Conservation (phyloP, 75 land plant species). For the Gnetum montanum region DNA sequence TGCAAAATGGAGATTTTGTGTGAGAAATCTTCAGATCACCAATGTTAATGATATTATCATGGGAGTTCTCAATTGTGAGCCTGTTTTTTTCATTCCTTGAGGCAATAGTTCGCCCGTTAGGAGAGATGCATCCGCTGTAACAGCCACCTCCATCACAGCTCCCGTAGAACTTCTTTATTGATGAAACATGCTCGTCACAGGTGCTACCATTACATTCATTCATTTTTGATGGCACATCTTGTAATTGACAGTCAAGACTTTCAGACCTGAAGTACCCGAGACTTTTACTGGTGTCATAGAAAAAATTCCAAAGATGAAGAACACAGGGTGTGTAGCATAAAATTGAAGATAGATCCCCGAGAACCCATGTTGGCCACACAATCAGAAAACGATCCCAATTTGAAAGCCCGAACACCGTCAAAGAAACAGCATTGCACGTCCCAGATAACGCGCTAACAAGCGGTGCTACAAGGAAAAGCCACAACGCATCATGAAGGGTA, state of each 20-base stretch:
- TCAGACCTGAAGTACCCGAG: constrained; percentile 1
- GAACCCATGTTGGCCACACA: constrained; percentile 42
- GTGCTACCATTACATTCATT: background rate
- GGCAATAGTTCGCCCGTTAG: background rate
- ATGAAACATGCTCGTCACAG: background rate
- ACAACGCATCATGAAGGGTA: constrained; percentile 38
- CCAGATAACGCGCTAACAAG: constrained; percentile 21
- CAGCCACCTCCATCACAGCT: background rate
- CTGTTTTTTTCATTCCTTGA: background rate
- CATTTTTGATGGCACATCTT: background rate
- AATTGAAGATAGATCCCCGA: constrained; percentile 36
- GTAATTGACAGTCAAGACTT: background rate
- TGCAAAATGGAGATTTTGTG: too few relatives aligned
- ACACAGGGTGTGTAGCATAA: constrained; percentile 35
- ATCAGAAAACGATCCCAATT: constrained; percentile 20
- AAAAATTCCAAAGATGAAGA: constrained; percentile 34
- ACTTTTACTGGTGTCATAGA: constrained; percentile 6
- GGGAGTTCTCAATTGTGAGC: background rate
- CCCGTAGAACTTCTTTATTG: background rate
- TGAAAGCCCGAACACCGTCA: constrained; percentile 20
- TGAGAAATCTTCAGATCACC: background rate
- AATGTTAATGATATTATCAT: constrained; percentile 3
- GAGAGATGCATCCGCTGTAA: background rate
- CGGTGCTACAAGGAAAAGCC: constrained; percentile 40
- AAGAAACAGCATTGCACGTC: constrained; percentile 30